Base-by-base conservation (phyloP, 495 filamentous ascomycete genomes). In the Astrocystis sublimbata region DNA sequence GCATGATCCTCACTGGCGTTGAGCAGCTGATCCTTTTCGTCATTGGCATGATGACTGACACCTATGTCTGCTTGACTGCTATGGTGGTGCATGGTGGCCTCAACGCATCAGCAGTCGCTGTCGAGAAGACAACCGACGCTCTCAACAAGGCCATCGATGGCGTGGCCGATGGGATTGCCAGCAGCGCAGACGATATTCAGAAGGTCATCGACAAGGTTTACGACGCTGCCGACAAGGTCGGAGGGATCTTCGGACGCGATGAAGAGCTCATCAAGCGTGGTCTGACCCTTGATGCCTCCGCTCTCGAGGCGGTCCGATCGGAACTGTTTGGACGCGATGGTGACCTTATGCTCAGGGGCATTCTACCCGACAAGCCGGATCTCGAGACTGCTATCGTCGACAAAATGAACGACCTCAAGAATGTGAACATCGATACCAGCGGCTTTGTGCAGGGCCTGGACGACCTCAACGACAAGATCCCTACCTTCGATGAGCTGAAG, bases 1-100 rank as follows among this genome's bases (percentile, higher is more conserved):
- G 84, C 40, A 77, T 98, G 68, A 87, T 86, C 54, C 80, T 98
- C 64, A 94, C 88, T 8, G 92, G 83, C 41, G 85, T 97, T 15
- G 90, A 96, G 76, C 87, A 90, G 70, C 85, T 98, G 19, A 84
- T 98, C 49, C 78, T 97, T 56, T 98, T 98, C 76, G 79, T 91
- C 68, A 87, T 98, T 75, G 90, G 94, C 72, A 85, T 96, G 77
- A 83, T 96, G 76, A 92, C 90, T 33, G 86, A 86, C 49, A 96
- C 91, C 5, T 97, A 96, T 69, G 80, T 91, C 60, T 98, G 94
- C 68, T 79, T 98, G 24, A 89, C 92, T 68, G 88, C 88, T 10
- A 79, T 96, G 64, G 89, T 89, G 12, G 84, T 97, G 42, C 80
- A 87, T 55, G 91, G 92, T 49, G 89, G 85, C 65, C 78, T 96